Evolutionary conservation across 331 rosid species (phyloP).

Genomic region (Cydonia oblonga): DNA sequence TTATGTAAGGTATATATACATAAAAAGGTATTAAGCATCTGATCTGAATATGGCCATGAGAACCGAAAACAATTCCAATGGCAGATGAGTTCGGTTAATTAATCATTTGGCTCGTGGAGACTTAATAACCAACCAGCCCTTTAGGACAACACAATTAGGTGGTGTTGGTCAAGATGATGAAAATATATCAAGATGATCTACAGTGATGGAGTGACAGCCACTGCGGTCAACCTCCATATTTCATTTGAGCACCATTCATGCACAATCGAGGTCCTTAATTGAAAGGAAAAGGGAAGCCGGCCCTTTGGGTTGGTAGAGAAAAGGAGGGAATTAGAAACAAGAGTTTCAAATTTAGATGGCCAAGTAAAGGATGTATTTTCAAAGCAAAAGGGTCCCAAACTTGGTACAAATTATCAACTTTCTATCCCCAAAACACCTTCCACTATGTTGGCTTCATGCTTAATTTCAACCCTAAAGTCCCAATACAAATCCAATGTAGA

Average conservation of each 20-base stretch:
- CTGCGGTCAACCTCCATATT: constrained; percentile 19
- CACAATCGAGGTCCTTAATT: constrained; percentile 22
- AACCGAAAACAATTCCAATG: constrained; percentile 3
- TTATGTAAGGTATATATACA: not conserved
- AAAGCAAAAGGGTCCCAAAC: constrained; percentile 25
- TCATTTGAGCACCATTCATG: constrained; percentile 2
- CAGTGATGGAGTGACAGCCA: not conserved
- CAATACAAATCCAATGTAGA: constrained; percentile 5
- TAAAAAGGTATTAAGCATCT: not conserved
- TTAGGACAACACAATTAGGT: constrained; percentile 18
- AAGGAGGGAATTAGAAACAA: constrained; percentile 11
- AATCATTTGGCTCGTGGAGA: constrained; percentile 12
- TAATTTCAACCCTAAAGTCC: not conserved
- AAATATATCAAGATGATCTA: not conserved
- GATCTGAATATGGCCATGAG: not conserved
- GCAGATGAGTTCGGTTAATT: constrained; percentile 30
- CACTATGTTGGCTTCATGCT: constrained; percentile 14
- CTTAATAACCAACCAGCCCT: not conserved
- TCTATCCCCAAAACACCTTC: constrained; percentile 19
- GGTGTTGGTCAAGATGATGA: constrained; percentile 1
- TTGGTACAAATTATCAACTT: constrained; percentile 1
- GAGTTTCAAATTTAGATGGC: constrained; percentile 25
- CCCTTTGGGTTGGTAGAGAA: constrained; percentile 32
- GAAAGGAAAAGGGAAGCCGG: not conserved
- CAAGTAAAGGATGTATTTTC: constrained; percentile 4